Base-by-base conservation (phyloP, 2,329 filamentous ascomycete species). In the Pleoardoris graminearum region DNA sequence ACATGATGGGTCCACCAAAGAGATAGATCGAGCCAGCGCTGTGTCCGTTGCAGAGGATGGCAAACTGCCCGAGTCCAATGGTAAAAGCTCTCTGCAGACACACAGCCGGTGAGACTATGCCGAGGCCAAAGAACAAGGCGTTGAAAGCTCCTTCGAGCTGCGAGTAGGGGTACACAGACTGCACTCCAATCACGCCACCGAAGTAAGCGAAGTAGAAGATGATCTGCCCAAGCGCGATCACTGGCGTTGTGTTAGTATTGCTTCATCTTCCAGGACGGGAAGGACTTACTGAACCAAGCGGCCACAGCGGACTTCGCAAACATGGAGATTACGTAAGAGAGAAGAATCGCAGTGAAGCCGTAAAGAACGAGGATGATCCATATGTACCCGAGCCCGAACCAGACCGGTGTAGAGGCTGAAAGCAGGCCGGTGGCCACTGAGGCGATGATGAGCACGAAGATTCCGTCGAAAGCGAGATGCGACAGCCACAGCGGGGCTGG, bases 1-100 rank as follows among this genome's bases (percentile, higher is more conserved):
- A 96, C 0, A 93, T 71, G 32, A 96, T 92, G 0, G 90, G 90
- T 0, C 89, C 89, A 23, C 92, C 92, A 62, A 90, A 96, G 35
- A 87, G 81, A 0, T 82, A 80, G 33, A 96, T 85, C 3, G 80
- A 84, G 2, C 83, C 87, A 0, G 90, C 87, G 5, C 33, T 32
- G 25, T 56, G 60, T 4, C 58, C 58, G 25, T 0, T 90, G 88
- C 91, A 96, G 1, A 88, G 81, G 0, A 88, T 80, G 0, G 87
- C 90, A 70, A 96, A 94, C 11, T 92, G 63, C 12, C 62, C 57
- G 2, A 65, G 55, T 10, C 63, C 63, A 21, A 66, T 61, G 12
- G 54, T 50, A 12, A 67, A 44, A 3, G 62, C 50, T 10, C 59
- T 50, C 17, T 65, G 56, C 7, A 68, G 32, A 27, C 58, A 59